phyloP scores from a whole-genome alignment of 495 filamentous ascomycete genomes.

The Durotheca rogersii region DNA sequence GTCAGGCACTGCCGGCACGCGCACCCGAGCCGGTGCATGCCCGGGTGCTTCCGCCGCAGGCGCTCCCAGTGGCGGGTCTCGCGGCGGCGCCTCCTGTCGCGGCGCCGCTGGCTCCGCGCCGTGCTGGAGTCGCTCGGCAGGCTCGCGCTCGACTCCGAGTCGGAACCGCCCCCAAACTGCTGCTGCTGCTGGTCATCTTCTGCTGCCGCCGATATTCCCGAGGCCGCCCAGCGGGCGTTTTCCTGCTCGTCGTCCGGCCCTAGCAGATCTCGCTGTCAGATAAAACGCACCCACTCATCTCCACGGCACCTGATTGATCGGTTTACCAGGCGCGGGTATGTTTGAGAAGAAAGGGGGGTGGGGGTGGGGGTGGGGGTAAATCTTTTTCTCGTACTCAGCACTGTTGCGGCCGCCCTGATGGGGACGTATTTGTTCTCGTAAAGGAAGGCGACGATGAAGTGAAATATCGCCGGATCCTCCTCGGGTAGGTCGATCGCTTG shows the following conservation, averaged over 20 bases:
- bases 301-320: too few species aligned
- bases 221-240: constrained; percentile 33
- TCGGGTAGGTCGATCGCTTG: constrained; percentile 49
- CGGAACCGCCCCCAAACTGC: too few species aligned
- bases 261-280: too few species aligned
- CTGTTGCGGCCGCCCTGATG: constrained; percentile 41
- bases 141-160: constrained; percentile 36
- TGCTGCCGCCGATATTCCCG: too few species aligned
- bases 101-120: constrained; percentile 36
- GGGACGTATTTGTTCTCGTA: constrained; percentile 52
- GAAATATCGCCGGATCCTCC: constrained; percentile 51
- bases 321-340: too few species aligned
- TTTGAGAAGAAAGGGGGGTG: too few species aligned
- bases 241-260: constrained; percentile 44
- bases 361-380: too few species aligned
- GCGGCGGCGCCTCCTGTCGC: constrained; percentile 38
- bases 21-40: constrained; percentile 45
- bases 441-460: constrained; percentile 50
- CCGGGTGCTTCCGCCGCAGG: constrained; percentile 43
- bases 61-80: constrained; percentile 43
- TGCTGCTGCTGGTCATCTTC: too few species aligned
- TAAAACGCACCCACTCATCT: too few species aligned
- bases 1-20: constrained; percentile 42
- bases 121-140: constrained; percentile 40
- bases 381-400: constrained; percentile 41